These are phyloP conservation scores for Heimioporus sp. DNA, from an alignment of 768 basidiomycete genomes.

Conservation along the genomic window DNA sequence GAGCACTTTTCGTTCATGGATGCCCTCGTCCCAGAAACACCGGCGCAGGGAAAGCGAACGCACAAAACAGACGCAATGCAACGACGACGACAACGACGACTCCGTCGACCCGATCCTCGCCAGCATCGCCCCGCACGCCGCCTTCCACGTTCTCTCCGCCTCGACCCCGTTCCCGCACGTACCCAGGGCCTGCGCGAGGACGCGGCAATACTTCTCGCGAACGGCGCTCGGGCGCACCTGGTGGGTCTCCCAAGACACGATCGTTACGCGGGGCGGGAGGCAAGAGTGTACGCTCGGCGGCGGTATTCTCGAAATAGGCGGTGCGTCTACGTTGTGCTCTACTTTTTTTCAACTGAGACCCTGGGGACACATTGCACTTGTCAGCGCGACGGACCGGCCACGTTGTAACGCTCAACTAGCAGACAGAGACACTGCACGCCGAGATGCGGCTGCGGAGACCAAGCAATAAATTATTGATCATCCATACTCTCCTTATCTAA, in stretches of 20 bases:
- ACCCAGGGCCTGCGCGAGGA: constrained; percentile 62
- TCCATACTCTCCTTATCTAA: too few relatives aligned
- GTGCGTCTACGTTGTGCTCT: constrained; percentile 43
- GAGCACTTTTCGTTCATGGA: too few relatives aligned
- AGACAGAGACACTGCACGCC: constrained; percentile 77
- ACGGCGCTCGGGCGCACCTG: constrained; percentile 86
- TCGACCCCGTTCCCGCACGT: constrained; percentile 51
- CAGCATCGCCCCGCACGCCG: constrained; percentile 57
- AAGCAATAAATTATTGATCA: too few relatives aligned
- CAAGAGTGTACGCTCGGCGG: constrained; percentile 78
- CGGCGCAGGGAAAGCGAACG: constrained; percentile 44
- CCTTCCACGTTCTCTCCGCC: constrained; percentile 69
- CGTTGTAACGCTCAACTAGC: constrained; percentile 93
- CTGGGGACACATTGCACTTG: constrained; percentile 77
- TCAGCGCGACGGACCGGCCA: constrained; percentile 80
- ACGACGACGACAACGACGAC: constrained; percentile 26
- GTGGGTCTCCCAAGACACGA: constrained; percentile 81
- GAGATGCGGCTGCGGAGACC: constrained; percentile 90
- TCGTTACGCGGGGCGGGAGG: constrained; percentile 58
- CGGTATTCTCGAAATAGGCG: constrained; percentile 91
- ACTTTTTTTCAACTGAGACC: background rate
- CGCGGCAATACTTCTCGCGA: constrained; percentile 66
- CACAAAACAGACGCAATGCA: constrained; percentile 5
- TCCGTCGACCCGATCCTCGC: constrained; percentile 49
- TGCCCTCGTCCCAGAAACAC: constrained; percentile 52